Evolutionary conservation across 352 stramenopile species (phyloP).

Genomic region (Globisporangium alternatum): DNA sequence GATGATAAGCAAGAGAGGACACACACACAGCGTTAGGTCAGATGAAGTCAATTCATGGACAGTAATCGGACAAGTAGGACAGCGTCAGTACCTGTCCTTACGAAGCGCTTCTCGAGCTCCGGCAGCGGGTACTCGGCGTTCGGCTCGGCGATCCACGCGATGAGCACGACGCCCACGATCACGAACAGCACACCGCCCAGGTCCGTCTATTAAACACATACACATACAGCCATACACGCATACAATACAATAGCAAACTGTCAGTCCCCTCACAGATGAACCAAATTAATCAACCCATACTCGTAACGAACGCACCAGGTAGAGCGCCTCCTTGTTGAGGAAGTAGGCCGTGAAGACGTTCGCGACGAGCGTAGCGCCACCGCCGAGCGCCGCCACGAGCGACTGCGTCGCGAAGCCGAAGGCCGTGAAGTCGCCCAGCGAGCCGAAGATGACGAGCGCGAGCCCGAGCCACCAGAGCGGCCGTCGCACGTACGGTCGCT

Average conservation of each 20-base stretch:
- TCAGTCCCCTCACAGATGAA: not conserved
- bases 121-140: slow-evolving; percentile 85
- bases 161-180: slow-evolving; percentile 83
- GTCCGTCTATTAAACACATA: slow-evolving; percentile 48
- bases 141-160: slow-evolving; percentile 82
- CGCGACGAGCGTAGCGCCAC: slow-evolving; percentile 81
- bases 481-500: slow-evolving; percentile 78
- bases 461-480: slow-evolving; percentile 88
- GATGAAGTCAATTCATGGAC: no score
- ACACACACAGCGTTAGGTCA: not conserved
- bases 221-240: not conserved
- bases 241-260: not conserved
- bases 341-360: slow-evolving; percentile 88
- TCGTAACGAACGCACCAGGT: slow-evolving; percentile 28
- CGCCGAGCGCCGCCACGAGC: slow-evolving; percentile 83
- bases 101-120: slow-evolving; percentile 81
- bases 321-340: slow-evolving; percentile 77
- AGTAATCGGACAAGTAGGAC: no score
- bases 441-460: slow-evolving; percentile 73
- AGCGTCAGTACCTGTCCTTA: slow-evolving; percentile 46
- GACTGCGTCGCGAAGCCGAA: slow-evolving; percentile 90
- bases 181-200: slow-evolving; percentile 83
- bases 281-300: not conserved
- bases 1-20: not conserved
- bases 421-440: slow-evolving; percentile 84